Evolutionary conservation across 2,329 filamentous ascomycete species (phyloP), one percentile per base, ranked within the genome.

Genomic region (Ceratocystis diversiconidia): DNA sequence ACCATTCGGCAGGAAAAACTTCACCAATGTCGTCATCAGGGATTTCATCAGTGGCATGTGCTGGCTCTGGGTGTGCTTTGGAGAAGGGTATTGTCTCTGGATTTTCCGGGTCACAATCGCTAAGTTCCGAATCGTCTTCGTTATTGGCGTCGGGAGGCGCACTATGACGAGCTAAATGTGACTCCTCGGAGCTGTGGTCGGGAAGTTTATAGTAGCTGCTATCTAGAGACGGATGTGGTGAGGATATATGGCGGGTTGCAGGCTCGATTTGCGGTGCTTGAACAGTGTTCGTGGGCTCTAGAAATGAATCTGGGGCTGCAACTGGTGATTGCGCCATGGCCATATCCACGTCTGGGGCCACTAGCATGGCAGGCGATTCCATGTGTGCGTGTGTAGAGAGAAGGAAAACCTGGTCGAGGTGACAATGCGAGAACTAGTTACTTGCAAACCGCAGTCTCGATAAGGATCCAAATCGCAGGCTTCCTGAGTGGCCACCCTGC

Each of bases 1-100:
- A 95, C 79, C 90, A 96, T 75, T 96, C 87, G 73, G 92, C 90
- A 0, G 92, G 92, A 60, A 86, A 79, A 65, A 95, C 82, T 64
- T 94, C 89, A 70, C 88, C 88, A 70, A 89, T 86, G 70, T 90
- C 87, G 60, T 84, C 82, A 65, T 80, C 78, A 28, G 41, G 22
- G 50, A 79, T 69, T 15, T 74, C 73, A 43, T 55, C 32, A 12
- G 25, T 7, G 6, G 30, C 7, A 12, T n/a, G 59, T 19, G 57
- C 36, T 30, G 50, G 65, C 8, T 72, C 46, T 17, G 25, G 30
- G 22, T 44, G 30, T 17, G 61, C 19, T 19, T 55, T 41, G 15
- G 69, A 65, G 32, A 48, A 3, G 17, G 10, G 28, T 60, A n/a
- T 61, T n/a, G 62, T 43, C 19, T 68, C 46, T 30, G n/a, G 19